Conservation (phyloP, 768 basidiomycete genomes). For the Pleurotus citrinopileatus region DNA sequence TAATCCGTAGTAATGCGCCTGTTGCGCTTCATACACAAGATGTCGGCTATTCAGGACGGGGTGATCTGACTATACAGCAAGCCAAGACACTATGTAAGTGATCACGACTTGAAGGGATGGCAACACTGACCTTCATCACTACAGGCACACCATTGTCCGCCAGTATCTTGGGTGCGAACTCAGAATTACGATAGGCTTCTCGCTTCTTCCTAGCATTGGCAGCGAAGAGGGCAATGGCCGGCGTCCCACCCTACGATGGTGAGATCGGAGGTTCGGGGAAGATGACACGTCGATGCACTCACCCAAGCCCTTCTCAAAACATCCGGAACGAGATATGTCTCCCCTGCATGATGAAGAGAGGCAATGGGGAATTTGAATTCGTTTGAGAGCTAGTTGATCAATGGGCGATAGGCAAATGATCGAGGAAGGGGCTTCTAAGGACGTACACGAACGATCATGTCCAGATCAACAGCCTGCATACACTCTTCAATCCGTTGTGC, state of each 20-base stretch:
- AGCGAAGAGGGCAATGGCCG: slow-evolving; percentile 74
- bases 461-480: slow-evolving; percentile 61
- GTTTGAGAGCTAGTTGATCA: slow-evolving; percentile 55
- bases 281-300: too few species aligned
- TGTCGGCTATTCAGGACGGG: slow-evolving; percentile 60
- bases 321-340: slow-evolving; percentile 79
- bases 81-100: background rate
- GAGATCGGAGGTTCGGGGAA: background rate
- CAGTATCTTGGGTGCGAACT: slow-evolving; percentile 71
- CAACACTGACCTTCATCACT: slow-evolving; percentile 59
- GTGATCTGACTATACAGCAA: slow-evolving; percentile 45
- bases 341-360: slow-evolving; percentile 77
- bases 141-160: slow-evolving; percentile 64
- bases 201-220: slow-evolving; percentile 51
- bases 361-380: slow-evolving; percentile 79
- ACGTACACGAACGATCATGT: slow-evolving; percentile 60
- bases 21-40: slow-evolving; percentile 69
- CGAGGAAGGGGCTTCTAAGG: background rate
- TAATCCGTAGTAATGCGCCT: slow-evolving; percentile 66
- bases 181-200: slow-evolving; percentile 64
- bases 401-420: background rate
- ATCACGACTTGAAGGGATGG: background rate
- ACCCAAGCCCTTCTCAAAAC: slow-evolving; percentile 71
- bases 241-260: slow-evolving; percentile 40
- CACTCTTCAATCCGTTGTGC: background rate